Conservation (phyloP, 2,329 filamentous ascomycete genomes). For the Achaetomium macrosporum region DNA sequence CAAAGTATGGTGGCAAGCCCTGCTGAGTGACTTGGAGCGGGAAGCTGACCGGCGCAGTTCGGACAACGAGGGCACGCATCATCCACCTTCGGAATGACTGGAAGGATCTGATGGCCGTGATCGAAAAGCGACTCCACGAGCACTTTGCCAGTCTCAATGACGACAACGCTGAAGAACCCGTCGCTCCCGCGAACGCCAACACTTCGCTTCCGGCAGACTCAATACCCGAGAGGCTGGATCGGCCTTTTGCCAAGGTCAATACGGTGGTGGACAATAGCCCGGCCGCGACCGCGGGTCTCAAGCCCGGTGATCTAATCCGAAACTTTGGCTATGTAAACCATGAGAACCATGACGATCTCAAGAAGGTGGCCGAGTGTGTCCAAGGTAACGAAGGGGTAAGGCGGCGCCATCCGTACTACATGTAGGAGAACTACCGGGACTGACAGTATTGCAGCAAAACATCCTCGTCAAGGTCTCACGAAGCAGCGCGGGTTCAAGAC, state of each 20-base stretch:
- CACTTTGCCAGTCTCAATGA: constrained; percentile 72
- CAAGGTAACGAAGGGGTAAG: constrained; percentile 84
- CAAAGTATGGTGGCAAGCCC: constrained; percentile 58
- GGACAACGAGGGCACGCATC: constrained; percentile 86
- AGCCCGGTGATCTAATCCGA: constrained; percentile 72
- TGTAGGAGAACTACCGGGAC: not conserved
- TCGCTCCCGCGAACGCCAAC: constrained; percentile 26
- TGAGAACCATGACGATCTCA: constrained; percentile 78
- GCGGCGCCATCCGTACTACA: not conserved
- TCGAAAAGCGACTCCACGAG: constrained; percentile 83
- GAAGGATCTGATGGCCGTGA: constrained; percentile 74
- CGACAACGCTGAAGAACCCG: constrained; percentile 33
- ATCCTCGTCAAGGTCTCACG: constrained; percentile 64
- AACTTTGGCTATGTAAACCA: constrained; percentile 80
- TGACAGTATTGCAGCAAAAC: constrained; percentile 48
- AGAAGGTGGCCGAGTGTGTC: constrained; percentile 82
- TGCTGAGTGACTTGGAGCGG: constrained; percentile 9
- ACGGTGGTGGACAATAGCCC: constrained; percentile 72
- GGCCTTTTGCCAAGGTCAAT: constrained; percentile 84
- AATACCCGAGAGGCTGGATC: constrained; percentile 32
- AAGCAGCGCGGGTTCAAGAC: constrained; percentile 35
- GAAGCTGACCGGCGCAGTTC: constrained; percentile 50
- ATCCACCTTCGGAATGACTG: constrained; percentile 90
- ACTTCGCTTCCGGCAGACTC: constrained; percentile 29
- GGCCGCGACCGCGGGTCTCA: constrained; percentile 74